Evolutionary conservation across 192 early-diverging fungal genomes (phyloP).

Genomic region (Podila horticola): DNA sequence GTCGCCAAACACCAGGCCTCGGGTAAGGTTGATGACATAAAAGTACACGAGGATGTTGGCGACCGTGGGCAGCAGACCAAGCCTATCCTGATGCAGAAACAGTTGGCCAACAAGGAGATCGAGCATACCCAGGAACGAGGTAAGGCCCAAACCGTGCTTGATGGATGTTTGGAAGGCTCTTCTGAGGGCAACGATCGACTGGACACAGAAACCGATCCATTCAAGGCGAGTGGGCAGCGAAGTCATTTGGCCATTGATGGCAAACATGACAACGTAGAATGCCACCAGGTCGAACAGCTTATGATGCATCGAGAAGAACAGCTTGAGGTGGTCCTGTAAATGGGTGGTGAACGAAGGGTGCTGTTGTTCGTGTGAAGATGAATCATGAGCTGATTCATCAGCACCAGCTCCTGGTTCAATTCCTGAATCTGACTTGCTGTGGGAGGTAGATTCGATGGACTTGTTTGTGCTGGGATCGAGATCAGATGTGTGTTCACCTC

Average conservation of each 20-base stretch:
- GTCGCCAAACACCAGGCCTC: slow-evolving; percentile 47
- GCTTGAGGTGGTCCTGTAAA: slow-evolving; percentile 36
- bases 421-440: neutral
- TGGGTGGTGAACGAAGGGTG: slow-evolving; percentile 10
- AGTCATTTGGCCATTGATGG: slow-evolving; percentile 51
- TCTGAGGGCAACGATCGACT: slow-evolving; percentile 41
- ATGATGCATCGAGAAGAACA: slow-evolving; percentile 51
- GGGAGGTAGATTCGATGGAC: neutral
- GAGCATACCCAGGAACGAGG: slow-evolving; percentile 50
- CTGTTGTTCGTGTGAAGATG: neutral
- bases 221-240: slow-evolving; percentile 51
- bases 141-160: slow-evolving; percentile 43
- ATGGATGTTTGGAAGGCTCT: slow-evolving; percentile 49
- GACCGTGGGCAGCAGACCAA: slow-evolving; percentile 42
- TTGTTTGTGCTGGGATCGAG: neutral
- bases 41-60: slow-evolving; percentile 53
- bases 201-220: slow-evolving; percentile 50
- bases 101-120: slow-evolving; percentile 49
- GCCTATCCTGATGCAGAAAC: slow-evolving; percentile 46
- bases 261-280: slow-evolving; percentile 54
- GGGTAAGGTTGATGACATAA: slow-evolving; percentile 52
- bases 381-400: neutral
- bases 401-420: neutral
- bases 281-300: slow-evolving; percentile 50
- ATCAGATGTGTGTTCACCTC: neutral